Percentiles rank a stretch among this genome's conserved stretches.
These are phyloP conservation scores for Uromyces viciae-fabae DNA, from an alignment of 1,284 basidiomycete species.

Conservation along the genomic window DNA sequence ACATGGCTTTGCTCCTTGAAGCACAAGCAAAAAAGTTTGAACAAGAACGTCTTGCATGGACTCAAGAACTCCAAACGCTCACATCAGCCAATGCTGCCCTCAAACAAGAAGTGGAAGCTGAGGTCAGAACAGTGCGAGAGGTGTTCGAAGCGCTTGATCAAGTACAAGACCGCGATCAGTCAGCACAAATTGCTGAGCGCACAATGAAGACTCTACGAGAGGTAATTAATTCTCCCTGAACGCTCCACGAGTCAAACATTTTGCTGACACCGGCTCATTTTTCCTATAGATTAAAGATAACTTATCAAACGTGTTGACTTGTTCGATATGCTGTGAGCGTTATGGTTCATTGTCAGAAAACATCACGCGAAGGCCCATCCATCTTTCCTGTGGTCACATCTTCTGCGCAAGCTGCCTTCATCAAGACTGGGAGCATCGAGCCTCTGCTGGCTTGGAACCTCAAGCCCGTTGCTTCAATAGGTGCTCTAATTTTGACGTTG, in stretches of 20 bases:
- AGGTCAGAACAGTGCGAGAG: slow-evolving; percentile 15
- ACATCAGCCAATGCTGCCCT: not conserved
- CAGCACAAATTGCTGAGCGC: not conserved
- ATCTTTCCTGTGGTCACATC: slow-evolving; percentile 41
- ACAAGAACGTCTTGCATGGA: not conserved
- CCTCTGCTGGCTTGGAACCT: not conserved
- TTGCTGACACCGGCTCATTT: not conserved
- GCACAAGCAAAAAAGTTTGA: slow-evolving; percentile 10
- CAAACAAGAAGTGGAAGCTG: slow-evolving; percentile 21
- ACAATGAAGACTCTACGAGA: slow-evolving; percentile 11
- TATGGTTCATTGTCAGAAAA: slow-evolving; percentile 32
- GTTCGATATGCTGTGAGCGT: slow-evolving; percentile 39
- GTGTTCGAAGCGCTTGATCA: slow-evolving; percentile 15
- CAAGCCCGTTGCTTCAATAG: slow-evolving; percentile 30
- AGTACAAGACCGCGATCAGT: not conserved
- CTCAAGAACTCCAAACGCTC: slow-evolving; percentile 2
- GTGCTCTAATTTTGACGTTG: slow-evolving; percentile 26
- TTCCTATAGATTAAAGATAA: slow-evolving; percentile 30
- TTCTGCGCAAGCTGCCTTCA: slow-evolving; percentile 38
- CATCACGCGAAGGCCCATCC: slow-evolving; percentile 25
- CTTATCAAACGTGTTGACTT: slow-evolving; percentile 28
- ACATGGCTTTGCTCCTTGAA: not conserved
- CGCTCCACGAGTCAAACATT: too few species aligned
- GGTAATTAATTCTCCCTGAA: slow-evolving; percentile 6
- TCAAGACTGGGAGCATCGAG: slow-evolving; percentile 17